These are phyloP conservation scores for Picochlorum costavermella DNA, from an alignment of 139 green algal genomes.

Conservation along the genomic window DNA sequence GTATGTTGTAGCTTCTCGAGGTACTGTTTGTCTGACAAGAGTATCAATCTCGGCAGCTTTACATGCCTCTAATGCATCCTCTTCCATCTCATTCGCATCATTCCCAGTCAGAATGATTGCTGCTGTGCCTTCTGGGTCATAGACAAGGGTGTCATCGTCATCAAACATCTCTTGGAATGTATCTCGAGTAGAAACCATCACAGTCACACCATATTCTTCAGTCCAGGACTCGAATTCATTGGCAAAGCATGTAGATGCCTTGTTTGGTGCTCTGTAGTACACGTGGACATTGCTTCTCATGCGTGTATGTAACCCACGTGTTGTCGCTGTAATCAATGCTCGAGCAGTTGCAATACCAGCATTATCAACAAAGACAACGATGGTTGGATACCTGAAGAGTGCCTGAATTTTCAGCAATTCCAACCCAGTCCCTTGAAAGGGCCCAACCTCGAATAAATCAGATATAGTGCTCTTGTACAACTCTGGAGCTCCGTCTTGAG, in stretches of 20 bases:
- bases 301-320: slow-evolving; percentile 35
- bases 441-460: slow-evolving; percentile 53
- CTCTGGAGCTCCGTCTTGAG: slow-evolving; percentile 45
- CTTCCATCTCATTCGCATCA: slow-evolving; percentile 54
- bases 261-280: slow-evolving; percentile 68
- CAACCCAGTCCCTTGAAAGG: slow-evolving; percentile 61
- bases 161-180: slow-evolving; percentile 72
- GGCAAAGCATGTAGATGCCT: slow-evolving; percentile 43
- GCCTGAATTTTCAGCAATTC: slow-evolving; percentile 43
- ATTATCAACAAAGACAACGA: slow-evolving; percentile 54
- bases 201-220: slow-evolving; percentile 23
- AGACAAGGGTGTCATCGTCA: slow-evolving; percentile 65
- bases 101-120: slow-evolving; percentile 65
- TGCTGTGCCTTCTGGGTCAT: slow-evolving; percentile 64
- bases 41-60: slow-evolving; percentile 56
- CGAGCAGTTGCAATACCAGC: slow-evolving; percentile 53
- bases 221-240: slow-evolving; percentile 51
- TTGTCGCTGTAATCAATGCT: slow-evolving; percentile 45
- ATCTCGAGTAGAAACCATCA: slow-evolving; percentile 43
- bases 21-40: slow-evolving; percentile 35
- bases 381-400: slow-evolving; percentile 56
- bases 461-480: slow-evolving; percentile 43
- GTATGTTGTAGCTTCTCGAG: slow-evolving; percentile 30
- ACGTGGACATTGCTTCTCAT: slow-evolving; percentile 51
- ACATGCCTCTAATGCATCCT: slow-evolving; percentile 44